Conservation (phyloP, 129 eudicot genomes). For the Centella asiatica region DNA sequence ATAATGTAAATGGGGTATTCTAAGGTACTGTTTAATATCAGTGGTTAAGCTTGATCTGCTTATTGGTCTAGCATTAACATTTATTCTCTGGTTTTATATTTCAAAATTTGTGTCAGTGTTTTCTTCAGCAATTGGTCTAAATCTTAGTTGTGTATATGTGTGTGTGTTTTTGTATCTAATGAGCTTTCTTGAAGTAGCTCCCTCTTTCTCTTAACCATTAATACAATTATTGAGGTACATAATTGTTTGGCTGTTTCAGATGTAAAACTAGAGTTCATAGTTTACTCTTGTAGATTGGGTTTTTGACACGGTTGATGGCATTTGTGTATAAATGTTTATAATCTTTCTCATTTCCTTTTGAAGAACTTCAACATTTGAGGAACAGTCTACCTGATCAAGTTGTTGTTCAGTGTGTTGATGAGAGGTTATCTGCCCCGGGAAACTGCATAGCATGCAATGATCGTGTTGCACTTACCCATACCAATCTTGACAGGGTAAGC, state of each 20-base stretch:
- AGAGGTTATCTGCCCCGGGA: conserved; percentile 81
- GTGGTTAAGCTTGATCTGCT: background rate
- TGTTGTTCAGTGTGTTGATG: conserved; percentile 86
- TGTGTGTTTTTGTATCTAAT: background rate
- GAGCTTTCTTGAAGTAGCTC: background rate
- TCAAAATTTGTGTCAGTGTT: background rate
- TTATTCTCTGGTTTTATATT: background rate
- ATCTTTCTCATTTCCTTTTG: conserved; percentile 1
- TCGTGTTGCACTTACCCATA: conserved; percentile 89
- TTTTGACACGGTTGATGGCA: background rate
- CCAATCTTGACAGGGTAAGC: conserved; percentile 85
- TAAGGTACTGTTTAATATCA: background rate
- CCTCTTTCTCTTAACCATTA: background rate
- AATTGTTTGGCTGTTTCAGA: background rate
- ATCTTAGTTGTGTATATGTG: background rate
- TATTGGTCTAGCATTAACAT: background rate
- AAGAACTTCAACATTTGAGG: conserved; percentile 90
- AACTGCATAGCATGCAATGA: conserved; percentile 98
- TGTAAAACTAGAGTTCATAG: background rate
- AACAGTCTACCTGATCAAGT: conserved; percentile 90
- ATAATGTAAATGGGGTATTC: too few species aligned
- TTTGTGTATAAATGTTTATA: background rate
- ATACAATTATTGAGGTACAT: too few species aligned
- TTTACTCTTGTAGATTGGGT: background rate
- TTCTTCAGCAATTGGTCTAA: background rate